Base-by-base conservation (phyloP, 768 basidiomycete genomes). In the Suillus placidus region DNA sequence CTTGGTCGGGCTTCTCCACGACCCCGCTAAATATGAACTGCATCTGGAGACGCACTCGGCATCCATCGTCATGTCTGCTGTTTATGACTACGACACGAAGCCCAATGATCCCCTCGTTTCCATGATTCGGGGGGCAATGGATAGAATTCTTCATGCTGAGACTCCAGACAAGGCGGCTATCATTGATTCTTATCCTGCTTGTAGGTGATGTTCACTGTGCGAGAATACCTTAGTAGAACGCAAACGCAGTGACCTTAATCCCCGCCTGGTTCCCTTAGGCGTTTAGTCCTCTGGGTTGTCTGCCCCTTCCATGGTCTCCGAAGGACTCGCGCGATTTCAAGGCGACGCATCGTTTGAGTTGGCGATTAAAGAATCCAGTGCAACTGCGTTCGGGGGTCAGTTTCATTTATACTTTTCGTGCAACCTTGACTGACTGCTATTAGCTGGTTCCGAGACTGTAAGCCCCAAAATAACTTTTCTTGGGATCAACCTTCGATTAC, bases 201-300 rank as follows among this genome's bases (percentile, higher is more conserved):
- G 66, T 67, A 38, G 16, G 64, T 80, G 20, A 79, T 80, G 2
- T 57, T n/a, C 14, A 37, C n/a, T 61, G 77, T 71, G 34, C 60
- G 18, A 57, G 12, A 40, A 26, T n/a, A 64, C 30, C 55, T 51
- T 35, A 57, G 9, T 18, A 20, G 26, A 47, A 47, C 8, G 12
- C 56, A 65, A 14, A 16, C 56, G 2, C 55, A 83, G 82, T 85
- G 20, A 81, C 81, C 14, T 81, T 80, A 54, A 65, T 85, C 14
- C 85, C 85, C 1, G 71, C 78, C 3, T 85, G 80, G 75, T 69
- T 86, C 30, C 85, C 85, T 42, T 3, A 35, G 52, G 35, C 5
- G 4, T 38, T 30, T 60, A 82, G 80, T 75, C 70, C 14, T 66
- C 71, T 4, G 78, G 78, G 9, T 69, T 66, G 0, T 73, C 40